A percentile compares a stretch with the other conserved stretches of the same genome.
These are phyloP conservation scores for Codiaeum variegatum DNA, from an alignment of 441 rosid genomes.

Conservation along the genomic window DNA sequence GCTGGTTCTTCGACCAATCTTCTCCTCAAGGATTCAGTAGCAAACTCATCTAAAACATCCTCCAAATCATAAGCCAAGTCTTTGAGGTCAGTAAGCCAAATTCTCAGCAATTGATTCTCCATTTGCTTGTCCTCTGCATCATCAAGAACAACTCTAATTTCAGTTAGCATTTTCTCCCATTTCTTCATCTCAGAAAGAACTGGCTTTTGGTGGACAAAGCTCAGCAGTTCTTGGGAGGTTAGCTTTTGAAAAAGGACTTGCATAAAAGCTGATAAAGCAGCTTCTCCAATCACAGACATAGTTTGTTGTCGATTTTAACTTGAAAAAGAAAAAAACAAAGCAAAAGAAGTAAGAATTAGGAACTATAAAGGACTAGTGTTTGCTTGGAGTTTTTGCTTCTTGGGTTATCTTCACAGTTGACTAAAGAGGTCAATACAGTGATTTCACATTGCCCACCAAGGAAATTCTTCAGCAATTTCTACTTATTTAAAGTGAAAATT, in stretches of 20 bases:
- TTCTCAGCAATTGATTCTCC: not conserved
- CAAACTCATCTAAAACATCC: conserved; percentile 16
- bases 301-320: not conserved
- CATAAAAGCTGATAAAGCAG: conserved; percentile 5
- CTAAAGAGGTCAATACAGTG: too few species aligned
- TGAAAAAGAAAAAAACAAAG: not conserved
- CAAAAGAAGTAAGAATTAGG: not conserved
- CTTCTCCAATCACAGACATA: conserved; percentile 8
- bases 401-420: too few species aligned
- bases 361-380: too few species aligned
- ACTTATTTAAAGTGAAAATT: too few species aligned
- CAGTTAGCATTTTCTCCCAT: not conserved
- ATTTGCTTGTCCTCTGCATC: conserved; percentile 17
- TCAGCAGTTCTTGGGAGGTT: conserved; percentile 4
- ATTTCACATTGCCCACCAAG: too few species aligned
- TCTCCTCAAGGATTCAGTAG: not conserved
- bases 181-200: conserved; percentile 15
- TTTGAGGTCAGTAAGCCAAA: conserved; percentile 25
- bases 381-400: too few species aligned
- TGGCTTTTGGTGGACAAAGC: conserved; percentile 5
- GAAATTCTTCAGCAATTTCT: too few species aligned
- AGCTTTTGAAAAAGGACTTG: not conserved
- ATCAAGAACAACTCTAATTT: not conserved
- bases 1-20: not conserved
- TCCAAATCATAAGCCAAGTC: conserved; percentile 25